Evolutionary conservation across 2,329 filamentous ascomycete genomes (phyloP).

Genomic region (Diaporthe australafricana): DNA sequence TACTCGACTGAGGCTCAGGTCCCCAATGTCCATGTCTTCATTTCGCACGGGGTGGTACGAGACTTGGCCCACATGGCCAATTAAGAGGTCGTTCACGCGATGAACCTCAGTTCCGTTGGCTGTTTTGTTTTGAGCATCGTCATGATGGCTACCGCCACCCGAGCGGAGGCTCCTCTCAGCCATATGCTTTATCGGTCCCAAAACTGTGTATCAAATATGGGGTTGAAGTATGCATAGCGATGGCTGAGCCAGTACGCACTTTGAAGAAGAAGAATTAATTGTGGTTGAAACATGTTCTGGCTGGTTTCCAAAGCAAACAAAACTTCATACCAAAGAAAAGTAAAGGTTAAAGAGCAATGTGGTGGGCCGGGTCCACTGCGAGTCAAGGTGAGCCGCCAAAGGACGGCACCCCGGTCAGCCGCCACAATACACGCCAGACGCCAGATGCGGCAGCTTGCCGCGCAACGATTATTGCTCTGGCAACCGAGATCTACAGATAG

Average conservation of each 20-base stretch:
- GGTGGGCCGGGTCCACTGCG: slow-evolving; percentile 23
- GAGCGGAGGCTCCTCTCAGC: slow-evolving; percentile 39
- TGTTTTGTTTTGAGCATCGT: slow-evolving; percentile 20
- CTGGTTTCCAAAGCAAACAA: slow-evolving; percentile 5
- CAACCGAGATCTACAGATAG: slow-evolving; percentile 31
- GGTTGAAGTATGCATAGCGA: slow-evolving; percentile 34
- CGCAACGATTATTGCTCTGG: slow-evolving; percentile 36
- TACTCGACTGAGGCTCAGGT: slow-evolving; percentile 51
- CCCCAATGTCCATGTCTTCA: slow-evolving; percentile 47
- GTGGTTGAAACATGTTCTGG: background rate
- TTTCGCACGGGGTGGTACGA: slow-evolving; percentile 53
- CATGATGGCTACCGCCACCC: slow-evolving; percentile 7
- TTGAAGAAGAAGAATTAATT: background rate
- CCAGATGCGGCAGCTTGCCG: background rate
- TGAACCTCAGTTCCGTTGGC: slow-evolving; percentile 44
- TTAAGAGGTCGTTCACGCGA: slow-evolving; percentile 58
- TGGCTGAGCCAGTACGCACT: background rate
- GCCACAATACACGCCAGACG: too few species aligned
- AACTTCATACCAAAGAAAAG: slow-evolving; percentile 23
- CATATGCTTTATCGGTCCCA: slow-evolving; percentile 40
- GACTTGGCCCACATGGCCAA: slow-evolving; percentile 64
- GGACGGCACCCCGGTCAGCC: background rate
- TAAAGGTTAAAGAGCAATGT: background rate
- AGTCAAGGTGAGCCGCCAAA: slow-evolving; percentile 21
- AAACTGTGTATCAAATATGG: slow-evolving; percentile 9